Conservation (phyloP, 371 early-diverging fungal species). For the Syncephalastrum monosporum region DNA sequence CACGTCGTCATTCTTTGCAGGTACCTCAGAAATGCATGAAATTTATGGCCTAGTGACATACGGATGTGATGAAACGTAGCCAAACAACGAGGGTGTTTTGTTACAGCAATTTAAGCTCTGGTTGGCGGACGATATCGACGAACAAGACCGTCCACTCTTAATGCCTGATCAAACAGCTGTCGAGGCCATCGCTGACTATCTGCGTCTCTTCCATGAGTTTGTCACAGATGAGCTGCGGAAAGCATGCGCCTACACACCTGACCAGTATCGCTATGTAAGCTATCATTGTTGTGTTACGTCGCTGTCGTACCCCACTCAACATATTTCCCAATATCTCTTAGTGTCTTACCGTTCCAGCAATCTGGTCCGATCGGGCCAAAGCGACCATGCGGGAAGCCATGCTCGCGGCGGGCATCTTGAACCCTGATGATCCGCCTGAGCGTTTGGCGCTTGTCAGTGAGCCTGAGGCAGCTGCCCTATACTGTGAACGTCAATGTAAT, state of each 20-base stretch:
- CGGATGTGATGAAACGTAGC: constrained; percentile 10
- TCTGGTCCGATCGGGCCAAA: constrained; percentile 50
- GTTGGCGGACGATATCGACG: constrained; percentile 33
- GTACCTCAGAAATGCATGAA: constrained; percentile 12
- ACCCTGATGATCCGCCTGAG: constrained; percentile 37
- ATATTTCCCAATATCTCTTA: constrained; percentile 10
- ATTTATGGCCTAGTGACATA: neutral
- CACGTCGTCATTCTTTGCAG: constrained; percentile 40
- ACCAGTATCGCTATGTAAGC: constrained; percentile 28
- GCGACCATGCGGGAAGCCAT: constrained; percentile 45
- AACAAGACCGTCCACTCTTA: constrained; percentile 23
- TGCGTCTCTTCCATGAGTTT: constrained; percentile 36
- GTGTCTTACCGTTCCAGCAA: constrained; percentile 50
- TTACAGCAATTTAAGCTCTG: constrained; percentile 49
- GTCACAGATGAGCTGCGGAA: constrained; percentile 37
- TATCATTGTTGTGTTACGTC: neutral
- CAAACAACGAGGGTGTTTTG: constrained; percentile 19
- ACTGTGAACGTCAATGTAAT: constrained; percentile 43
- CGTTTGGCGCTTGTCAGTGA: constrained; percentile 53
- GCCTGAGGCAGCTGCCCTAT: constrained; percentile 48
- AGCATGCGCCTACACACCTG: constrained; percentile 14
- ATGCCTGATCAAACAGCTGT: constrained; percentile 20
- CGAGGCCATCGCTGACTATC: constrained; percentile 37
- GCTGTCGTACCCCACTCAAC: neutral
- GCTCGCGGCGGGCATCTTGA: constrained; percentile 41